Evolutionary conservation across 2,329 filamentous ascomycete genomes (phyloP).

Genomic region (Sarocladium strictum): DNA sequence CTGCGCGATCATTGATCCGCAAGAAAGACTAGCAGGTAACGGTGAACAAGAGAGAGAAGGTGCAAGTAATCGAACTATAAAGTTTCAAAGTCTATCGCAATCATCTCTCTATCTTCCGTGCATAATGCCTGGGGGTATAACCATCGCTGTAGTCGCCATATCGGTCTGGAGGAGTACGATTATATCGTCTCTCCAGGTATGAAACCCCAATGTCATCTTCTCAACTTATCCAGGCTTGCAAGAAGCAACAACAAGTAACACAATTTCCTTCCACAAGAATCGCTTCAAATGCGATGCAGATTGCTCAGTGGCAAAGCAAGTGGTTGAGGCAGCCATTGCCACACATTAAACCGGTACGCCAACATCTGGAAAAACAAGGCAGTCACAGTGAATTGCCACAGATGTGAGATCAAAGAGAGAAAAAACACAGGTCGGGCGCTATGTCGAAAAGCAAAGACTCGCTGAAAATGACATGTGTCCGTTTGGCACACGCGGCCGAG

Average conservation of each 20-base stretch:
- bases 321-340: background rate
- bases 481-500: background rate
- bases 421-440: background rate
- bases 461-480: background rate
- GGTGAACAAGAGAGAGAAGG: background rate
- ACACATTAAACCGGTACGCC: background rate
- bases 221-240: background rate
- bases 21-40: too few relatives aligned
- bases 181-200: too few relatives aligned
- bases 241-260: background rate
- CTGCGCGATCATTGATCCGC: background rate
- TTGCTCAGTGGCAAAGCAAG: background rate
- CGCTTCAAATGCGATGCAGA: background rate
- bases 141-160: background rate
- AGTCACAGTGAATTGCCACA: background rate
- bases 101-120: background rate
- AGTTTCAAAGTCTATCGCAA: slow-evolving; percentile 2
- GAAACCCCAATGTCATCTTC: background rate
- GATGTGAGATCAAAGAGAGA: background rate
- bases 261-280: background rate
- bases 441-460: background rate
- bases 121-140: slow-evolving; percentile 6
- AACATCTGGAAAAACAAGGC: background rate
- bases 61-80: background rate
- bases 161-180: background rate